A percentile compares a stretch with the other conserved stretches of the same genome.
Conservation (phyloP, 2,329 filamentous ascomycete genomes). For the Xylariaceae sp. region DNA sequence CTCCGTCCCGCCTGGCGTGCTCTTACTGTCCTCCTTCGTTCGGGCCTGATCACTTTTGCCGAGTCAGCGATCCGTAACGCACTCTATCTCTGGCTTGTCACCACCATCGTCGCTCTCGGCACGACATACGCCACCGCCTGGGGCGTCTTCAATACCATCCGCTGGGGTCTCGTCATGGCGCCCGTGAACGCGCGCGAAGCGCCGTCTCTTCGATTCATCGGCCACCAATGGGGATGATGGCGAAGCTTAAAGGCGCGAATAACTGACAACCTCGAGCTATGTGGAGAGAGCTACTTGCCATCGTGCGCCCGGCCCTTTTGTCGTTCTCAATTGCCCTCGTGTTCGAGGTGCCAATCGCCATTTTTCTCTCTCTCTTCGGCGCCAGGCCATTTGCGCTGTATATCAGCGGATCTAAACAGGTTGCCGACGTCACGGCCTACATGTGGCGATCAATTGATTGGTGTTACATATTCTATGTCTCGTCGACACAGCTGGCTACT, state of each 20-base stretch:
- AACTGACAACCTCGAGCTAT: slow-evolving; percentile 14
- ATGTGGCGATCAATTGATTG: slow-evolving; percentile 64
- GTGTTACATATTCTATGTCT: slow-evolving; percentile 68
- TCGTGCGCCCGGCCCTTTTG: slow-evolving; percentile 49
- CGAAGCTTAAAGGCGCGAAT: slow-evolving; percentile 22
- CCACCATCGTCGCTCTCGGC: slow-evolving; percentile 60
- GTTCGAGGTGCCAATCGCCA: slow-evolving; percentile 59
- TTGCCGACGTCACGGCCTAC: slow-evolving; percentile 56
- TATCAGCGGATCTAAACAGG: slow-evolving; percentile 52
- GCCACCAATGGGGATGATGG: slow-evolving; percentile 60
- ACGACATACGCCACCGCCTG: slow-evolving; percentile 66
- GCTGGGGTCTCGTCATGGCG: slow-evolving; percentile 72
- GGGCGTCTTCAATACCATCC: slow-evolving; percentile 70
- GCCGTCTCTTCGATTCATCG: slow-evolving; percentile 61
- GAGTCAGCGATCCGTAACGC: slow-evolving; percentile 67
- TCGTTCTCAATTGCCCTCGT: slow-evolving; percentile 51
- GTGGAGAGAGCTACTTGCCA: slow-evolving; percentile 20
- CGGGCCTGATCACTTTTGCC: slow-evolving; percentile 55
- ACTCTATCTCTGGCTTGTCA: slow-evolving; percentile 67
- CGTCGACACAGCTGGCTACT: slow-evolving; percentile 61
- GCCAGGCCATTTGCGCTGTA: slow-evolving; percentile 59
- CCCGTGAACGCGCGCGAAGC: slow-evolving; percentile 65
- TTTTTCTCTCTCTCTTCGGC: slow-evolving; percentile 59
- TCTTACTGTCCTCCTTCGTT: slow-evolving; percentile 49
- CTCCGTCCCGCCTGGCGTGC: slow-evolving; percentile 38